Evolutionary conservation across 2,329 filamentous ascomycete species (phyloP).

Genomic region (Cryphonectria parasitica): DNA sequence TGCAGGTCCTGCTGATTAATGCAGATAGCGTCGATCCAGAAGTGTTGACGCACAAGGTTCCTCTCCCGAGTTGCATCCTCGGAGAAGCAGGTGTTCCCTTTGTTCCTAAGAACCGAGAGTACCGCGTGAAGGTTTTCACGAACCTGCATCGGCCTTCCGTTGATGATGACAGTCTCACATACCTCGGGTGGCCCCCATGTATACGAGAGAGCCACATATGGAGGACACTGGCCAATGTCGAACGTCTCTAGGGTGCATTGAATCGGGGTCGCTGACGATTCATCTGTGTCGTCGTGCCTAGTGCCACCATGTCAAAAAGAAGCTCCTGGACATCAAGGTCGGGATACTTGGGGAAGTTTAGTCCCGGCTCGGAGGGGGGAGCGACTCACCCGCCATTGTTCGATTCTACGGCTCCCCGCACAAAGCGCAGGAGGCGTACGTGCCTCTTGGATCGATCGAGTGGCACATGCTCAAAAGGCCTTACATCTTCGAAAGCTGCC

Average conservation of each 20-base stretch:
- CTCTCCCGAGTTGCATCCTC: slow-evolving; percentile 15
- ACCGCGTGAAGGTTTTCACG: slow-evolving; percentile 27
- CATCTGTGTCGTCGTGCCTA: background rate
- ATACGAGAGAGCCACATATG: slow-evolving; percentile 35
- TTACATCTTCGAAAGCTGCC: background rate
- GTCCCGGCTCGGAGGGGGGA: background rate
- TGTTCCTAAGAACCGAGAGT: slow-evolving; percentile 20
- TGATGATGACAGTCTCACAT: slow-evolving; percentile 18
- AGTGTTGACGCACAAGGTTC: slow-evolving; percentile 9
- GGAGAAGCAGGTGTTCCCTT: slow-evolving; percentile 17
- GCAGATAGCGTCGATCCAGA: slow-evolving; percentile 31
- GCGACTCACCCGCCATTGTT: background rate
- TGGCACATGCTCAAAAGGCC: slow-evolving; percentile 12
- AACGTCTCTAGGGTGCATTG: slow-evolving; percentile 29
- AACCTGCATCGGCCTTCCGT: slow-evolving; percentile 25
- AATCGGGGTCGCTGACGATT: background rate
- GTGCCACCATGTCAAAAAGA: background rate
- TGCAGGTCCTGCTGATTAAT: slow-evolving; percentile 28
- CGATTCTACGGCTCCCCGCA: background rate
- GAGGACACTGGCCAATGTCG: slow-evolving; percentile 30
- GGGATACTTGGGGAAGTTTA: background rate
- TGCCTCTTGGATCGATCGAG: slow-evolving; percentile 9
- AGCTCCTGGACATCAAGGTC: background rate
- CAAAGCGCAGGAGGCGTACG: slow-evolving; percentile 15
- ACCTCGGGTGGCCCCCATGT: slow-evolving; percentile 32